Base-by-base conservation (phyloP, 164 flowering plant genomes). In the Vitis rupestris region DNA sequence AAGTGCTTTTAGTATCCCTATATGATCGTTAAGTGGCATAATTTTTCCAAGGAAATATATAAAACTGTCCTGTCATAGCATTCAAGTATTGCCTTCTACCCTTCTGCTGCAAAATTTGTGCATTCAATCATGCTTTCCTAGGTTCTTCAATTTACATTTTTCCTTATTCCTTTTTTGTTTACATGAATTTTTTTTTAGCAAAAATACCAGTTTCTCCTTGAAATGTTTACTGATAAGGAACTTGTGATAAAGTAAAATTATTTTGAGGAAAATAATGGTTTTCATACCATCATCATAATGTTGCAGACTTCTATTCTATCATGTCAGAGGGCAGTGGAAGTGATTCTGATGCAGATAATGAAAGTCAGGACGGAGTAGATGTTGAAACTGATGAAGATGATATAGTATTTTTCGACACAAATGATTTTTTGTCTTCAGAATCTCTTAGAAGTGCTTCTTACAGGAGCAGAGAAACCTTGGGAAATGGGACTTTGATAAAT, bases 341-440 rank as follows among this genome's bases (percentile, higher is more conserved):
- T 74, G 94, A 92, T 71, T 90, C 93, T 69, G 96, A 87, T 72
- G 97, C 83, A 59, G 97, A 93, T 70, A 92, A 87, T 80, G 97
- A 90, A 74, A 95, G 98, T 72, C 93, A 82, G 62, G 85, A 87
- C 80, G 98, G 98, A 53, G 92, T 61, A 29, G 98, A 93, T 76
- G 87, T 73, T 73, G 98, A 95, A 82, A 78, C 93, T 59, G 99
- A 93, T 85, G 98, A 95, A 64, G 99, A 95, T 54, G 94, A 88
- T 78, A 85, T 88, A 31, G 69, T 74, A 19, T 95, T 77, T 79
- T 91, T 95, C 82, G 99, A 95, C 68, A 93, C 98, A 50, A 87
- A 72, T 81, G 99, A 95, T 59, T 85, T 87, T 70, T 64, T 88
- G 75, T 82, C 91, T 59, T 81, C 98, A 3, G 99, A 93, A 4